Conservation (phyloP, 1,284 basidiomycete genomes). For the Rhodotorula sp. region DNA sequence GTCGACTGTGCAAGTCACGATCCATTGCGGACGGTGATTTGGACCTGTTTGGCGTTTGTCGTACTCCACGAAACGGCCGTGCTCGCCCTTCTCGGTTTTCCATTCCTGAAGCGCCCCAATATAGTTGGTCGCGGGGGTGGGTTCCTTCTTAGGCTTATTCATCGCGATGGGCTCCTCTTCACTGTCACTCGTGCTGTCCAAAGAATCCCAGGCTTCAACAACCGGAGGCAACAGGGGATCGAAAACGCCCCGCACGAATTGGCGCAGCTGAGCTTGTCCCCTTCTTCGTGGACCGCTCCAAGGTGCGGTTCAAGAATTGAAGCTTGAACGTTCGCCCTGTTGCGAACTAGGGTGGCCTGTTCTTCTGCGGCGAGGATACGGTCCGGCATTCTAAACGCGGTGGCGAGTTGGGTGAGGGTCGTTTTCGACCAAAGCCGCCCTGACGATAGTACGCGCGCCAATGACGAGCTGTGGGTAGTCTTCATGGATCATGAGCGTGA, state of each 20-base stretch:
- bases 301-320: neutral
- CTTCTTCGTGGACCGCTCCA: neutral
- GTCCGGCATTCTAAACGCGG: neutral
- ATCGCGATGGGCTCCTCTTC: no score
- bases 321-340: neutral
- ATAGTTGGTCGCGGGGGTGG: neutral
- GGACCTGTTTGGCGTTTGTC: neutral
- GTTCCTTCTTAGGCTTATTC: no score
- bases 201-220: neutral
- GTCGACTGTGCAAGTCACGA: neutral
- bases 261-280: neutral
- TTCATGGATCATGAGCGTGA: slow-evolving; percentile 14
- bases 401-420: no score
- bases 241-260: neutral
- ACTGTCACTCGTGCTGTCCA: no score
- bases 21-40: neutral
- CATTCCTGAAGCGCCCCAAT: neutral
- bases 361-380: neutral
- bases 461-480: slow-evolving; percentile 4
- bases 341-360: neutral
- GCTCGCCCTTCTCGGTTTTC: neutral
- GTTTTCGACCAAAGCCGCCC: slow-evolving; percentile 9
- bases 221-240: neutral
- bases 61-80: neutral
- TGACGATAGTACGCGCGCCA: slow-evolving; percentile 7